A percentile compares a stretch with the other conserved stretches of the same genome.
Conservation (phyloP, 1,284 basidiomycete species). For the Trichosporon sp. region DNA sequence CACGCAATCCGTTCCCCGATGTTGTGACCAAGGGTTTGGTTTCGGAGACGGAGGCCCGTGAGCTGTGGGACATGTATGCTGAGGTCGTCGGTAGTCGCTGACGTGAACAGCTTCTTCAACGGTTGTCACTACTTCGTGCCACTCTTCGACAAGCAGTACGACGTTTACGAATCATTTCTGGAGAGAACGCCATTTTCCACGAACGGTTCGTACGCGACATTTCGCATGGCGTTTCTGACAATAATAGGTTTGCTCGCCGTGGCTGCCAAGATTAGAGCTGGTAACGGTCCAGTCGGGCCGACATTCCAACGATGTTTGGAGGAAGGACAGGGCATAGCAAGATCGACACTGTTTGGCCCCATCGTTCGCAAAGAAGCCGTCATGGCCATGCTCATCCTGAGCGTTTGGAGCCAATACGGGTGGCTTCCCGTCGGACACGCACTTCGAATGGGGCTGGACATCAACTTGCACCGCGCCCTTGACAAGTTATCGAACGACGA, state of each 20-base stretch:
- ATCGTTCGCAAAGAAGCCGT: slow-evolving; percentile 91
- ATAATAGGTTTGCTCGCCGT: slow-evolving; percentile 74
- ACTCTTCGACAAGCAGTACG: slow-evolving; percentile 83
- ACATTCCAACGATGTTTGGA: slow-evolving; percentile 89
- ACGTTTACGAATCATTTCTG: slow-evolving; percentile 84
- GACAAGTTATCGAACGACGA: slow-evolving; percentile 71
- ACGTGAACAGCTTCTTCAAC: slow-evolving; percentile 88
- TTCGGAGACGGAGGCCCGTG: slow-evolving; percentile 74
- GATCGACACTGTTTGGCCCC: slow-evolving; percentile 87
- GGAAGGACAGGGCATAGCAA: slow-evolving; percentile 90
- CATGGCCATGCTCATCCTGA: slow-evolving; percentile 87
- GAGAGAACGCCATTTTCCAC: slow-evolving; percentile 86
- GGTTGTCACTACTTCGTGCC: slow-evolving; percentile 95
- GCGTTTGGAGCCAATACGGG: slow-evolving; percentile 90
- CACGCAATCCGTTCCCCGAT: slow-evolving; percentile 63
- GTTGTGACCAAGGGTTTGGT: slow-evolving; percentile 65
- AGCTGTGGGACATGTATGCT: slow-evolving; percentile 75
- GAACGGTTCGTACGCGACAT: slow-evolving; percentile 39
- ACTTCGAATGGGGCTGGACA: slow-evolving; percentile 89
- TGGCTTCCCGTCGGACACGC: slow-evolving; percentile 87
- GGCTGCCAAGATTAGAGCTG: slow-evolving; percentile 85
- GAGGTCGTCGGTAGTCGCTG: no score
- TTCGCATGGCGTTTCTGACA: neutral
- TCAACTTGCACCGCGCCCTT: slow-evolving; percentile 83
- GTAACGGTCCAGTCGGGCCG: slow-evolving; percentile 76